phyloP scores from a whole-genome alignment of 352 stramenopile species.

The Detonula confervacea region DNA sequence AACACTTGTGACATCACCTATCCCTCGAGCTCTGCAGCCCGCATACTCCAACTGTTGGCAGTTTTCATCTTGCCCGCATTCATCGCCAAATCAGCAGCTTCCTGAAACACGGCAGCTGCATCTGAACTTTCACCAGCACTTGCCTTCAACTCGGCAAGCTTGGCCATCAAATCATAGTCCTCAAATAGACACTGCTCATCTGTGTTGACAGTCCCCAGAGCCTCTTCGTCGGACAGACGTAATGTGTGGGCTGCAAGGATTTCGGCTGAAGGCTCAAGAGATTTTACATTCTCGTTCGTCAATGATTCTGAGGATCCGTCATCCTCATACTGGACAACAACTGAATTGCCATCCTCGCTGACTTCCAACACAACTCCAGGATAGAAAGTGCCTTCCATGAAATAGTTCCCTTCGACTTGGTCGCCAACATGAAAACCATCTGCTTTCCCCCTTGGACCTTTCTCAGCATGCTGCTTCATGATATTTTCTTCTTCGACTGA shows the following conservation, averaged over 20 bases:
- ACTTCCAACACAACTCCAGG: slow-evolving; percentile 59
- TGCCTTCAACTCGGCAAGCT: slow-evolving; percentile 68
- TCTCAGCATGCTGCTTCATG: slow-evolving; percentile 40
- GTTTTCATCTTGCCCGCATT: slow-evolving; percentile 74
- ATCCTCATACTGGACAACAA: slow-evolving; percentile 75
- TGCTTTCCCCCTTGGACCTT: slow-evolving; percentile 28
- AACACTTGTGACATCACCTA: slow-evolving; percentile 17
- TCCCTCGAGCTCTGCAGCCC: slow-evolving; percentile 58
- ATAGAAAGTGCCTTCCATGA: slow-evolving; percentile 78
- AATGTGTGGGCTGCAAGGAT: slow-evolving; percentile 31
- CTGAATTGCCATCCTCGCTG: slow-evolving; percentile 51
- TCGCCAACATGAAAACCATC: slow-evolving; percentile 65
- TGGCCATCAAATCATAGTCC: slow-evolving; percentile 70
- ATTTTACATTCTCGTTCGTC: slow-evolving; percentile 61
- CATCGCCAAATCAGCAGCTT: slow-evolving; percentile 70
- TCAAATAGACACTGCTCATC: slow-evolving; percentile 73
- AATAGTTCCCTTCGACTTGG: slow-evolving; percentile 75
- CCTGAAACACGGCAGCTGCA: slow-evolving; percentile 61
- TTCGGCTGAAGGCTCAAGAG: slow-evolving; percentile 47
- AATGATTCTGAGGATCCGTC: slow-evolving; percentile 71
- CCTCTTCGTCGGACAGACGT: slow-evolving; percentile 69
- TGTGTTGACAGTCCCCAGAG: slow-evolving; percentile 59
- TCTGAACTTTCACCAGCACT: slow-evolving; percentile 41
- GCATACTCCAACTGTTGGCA: slow-evolving; percentile 74
- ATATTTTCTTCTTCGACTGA: slow-evolving; percentile 44